These are phyloP conservation scores for Globisporangium splendens DNA, from an alignment of 352 stramenopile species.

Conservation along the genomic window DNA sequence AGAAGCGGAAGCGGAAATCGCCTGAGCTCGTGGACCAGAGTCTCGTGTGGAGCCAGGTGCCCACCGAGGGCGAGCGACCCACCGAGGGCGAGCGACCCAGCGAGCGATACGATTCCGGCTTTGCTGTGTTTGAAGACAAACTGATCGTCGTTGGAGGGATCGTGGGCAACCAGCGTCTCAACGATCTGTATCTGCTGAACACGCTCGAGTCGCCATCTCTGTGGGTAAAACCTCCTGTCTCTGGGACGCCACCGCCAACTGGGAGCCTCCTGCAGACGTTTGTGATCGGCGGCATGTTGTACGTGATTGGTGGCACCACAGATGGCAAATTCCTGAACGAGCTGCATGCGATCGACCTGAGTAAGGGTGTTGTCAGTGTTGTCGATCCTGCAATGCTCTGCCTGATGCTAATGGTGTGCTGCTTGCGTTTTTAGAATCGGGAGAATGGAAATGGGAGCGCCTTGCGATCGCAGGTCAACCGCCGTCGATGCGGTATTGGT, in stretches of 20 bases:
- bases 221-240: constrained; percentile 34
- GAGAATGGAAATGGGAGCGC: constrained; percentile 52
- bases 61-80: constrained; percentile 22
- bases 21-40: constrained; percentile 24
- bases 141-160: constrained; percentile 64
- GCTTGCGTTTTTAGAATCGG: constrained; percentile 19
- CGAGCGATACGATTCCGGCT: constrained; percentile 52
- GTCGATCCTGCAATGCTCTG: not conserved
- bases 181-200: constrained; percentile 50
- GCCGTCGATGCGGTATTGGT: constrained; percentile 64
- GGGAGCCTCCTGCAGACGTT: constrained; percentile 55
- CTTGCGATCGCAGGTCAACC: constrained; percentile 33
- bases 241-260: constrained; percentile 29
- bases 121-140: constrained; percentile 30
- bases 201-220: constrained; percentile 16
- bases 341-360: constrained; percentile 43
- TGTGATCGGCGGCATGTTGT: constrained; percentile 40
- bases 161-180: constrained; percentile 48
- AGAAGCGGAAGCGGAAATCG: constrained; percentile 30
- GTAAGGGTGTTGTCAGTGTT: constrained; percentile 24
- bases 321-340: constrained; percentile 62
- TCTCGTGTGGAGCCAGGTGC: constrained; percentile 35
- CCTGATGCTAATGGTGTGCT: not conserved
- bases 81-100: constrained; percentile 25
- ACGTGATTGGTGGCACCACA: constrained; percentile 51